Evolutionary conservation across 768 basidiomycete genomes (phyloP).

Genomic region (Lanmaoa rubissima): DNA sequence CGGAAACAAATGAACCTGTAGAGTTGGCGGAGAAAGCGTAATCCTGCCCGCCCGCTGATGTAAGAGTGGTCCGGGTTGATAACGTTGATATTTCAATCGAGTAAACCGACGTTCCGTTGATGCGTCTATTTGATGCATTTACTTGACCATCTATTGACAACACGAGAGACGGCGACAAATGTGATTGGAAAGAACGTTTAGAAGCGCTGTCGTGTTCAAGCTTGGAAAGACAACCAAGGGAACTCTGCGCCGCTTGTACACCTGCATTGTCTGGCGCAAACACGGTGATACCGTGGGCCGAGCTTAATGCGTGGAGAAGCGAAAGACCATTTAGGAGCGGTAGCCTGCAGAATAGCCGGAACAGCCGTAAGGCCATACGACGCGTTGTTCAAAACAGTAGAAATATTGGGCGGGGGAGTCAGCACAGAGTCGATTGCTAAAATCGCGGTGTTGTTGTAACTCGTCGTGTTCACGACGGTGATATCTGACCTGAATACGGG

Average conservation of each 20-base stretch:
- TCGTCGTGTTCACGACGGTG: conserved; percentile 39
- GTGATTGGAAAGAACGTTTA: conserved; percentile 55
- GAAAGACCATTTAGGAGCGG: conserved; percentile 27
- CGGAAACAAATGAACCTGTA: conserved; percentile 55
- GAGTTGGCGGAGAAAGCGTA: conserved; percentile 52
- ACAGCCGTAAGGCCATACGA: conserved; percentile 42
- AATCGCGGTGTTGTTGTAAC: conserved; percentile 42
- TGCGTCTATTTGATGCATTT: conserved; percentile 38
- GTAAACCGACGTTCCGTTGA: conserved; percentile 70
- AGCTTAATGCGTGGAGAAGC: conserved; percentile 30
- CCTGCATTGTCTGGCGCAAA: conserved; percentile 63
- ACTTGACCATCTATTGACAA: background rate
- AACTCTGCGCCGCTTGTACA: conserved; percentile 37
- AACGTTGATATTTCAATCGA: conserved; percentile 50
- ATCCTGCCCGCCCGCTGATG: conserved; percentile 56
- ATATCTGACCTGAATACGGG: conserved; percentile 28
- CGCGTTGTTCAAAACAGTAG: conserved; percentile 36
- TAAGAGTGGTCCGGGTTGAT: conserved; percentile 35
- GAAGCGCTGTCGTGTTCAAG: conserved; percentile 50
- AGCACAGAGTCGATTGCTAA: conserved; percentile 52
- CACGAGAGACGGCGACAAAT: conserved; percentile 34
- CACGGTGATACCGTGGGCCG: conserved; percentile 56
- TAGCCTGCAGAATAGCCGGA: conserved; percentile 8
- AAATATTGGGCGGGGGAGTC: conserved; percentile 48
- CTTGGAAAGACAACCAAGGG: conserved; percentile 32